Evolutionary conservation across 345 rosid species (phyloP).

Genomic region (Rubroshorea leprosula): DNA sequence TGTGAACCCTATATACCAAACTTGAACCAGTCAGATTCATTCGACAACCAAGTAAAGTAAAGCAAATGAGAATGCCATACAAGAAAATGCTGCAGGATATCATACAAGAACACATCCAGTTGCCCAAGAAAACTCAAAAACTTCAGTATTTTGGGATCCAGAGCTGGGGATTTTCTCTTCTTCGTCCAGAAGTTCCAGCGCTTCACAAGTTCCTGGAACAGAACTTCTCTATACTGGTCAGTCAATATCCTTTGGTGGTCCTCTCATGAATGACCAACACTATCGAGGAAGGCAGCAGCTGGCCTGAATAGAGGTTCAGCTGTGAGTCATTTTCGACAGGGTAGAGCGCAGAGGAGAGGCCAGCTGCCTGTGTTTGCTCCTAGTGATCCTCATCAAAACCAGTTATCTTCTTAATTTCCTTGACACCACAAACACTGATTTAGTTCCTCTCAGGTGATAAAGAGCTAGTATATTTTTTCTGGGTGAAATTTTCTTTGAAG

Average conservation of each 20-base stretch:
- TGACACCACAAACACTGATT: slow-evolving; percentile 13
- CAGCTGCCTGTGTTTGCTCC: slow-evolving; percentile 88
- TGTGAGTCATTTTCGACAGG: slow-evolving; percentile 25
- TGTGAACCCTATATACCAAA: slow-evolving; percentile 68
- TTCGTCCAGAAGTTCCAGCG: slow-evolving; percentile 23
- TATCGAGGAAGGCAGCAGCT: slow-evolving; percentile 27
- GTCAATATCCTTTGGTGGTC: slow-evolving; percentile 61
- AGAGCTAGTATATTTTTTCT: slow-evolving; percentile 6
- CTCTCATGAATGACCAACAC: slow-evolving; percentile 42
- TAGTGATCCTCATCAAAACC: slow-evolving; percentile 52
- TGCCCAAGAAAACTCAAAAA: slow-evolving; percentile 32
- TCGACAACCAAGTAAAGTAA: slow-evolving; percentile 34
- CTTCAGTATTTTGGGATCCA: slow-evolving; percentile 78
- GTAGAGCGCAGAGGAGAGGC: slow-evolving; percentile 62
- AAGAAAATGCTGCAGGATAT: slow-evolving; percentile 30
- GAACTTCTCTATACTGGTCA: slow-evolving; percentile 55
- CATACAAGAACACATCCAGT: slow-evolving; percentile 33
- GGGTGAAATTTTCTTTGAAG: background rate
- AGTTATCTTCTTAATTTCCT: slow-evolving; percentile 38
- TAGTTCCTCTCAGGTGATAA: slow-evolving; percentile 12
- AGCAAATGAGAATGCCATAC: slow-evolving; percentile 26
- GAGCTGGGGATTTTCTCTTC: slow-evolving; percentile 79
- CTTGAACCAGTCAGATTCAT: slow-evolving; percentile 54
- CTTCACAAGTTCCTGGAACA: slow-evolving; percentile 36
- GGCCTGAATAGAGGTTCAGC: slow-evolving; percentile 6